Percentiles rank a stretch among this genome's conserved stretches.
phyloP scores from a whole-genome alignment of 2,329 filamentous ascomycete genomes.

The Diplodia scrobiculata region DNA sequence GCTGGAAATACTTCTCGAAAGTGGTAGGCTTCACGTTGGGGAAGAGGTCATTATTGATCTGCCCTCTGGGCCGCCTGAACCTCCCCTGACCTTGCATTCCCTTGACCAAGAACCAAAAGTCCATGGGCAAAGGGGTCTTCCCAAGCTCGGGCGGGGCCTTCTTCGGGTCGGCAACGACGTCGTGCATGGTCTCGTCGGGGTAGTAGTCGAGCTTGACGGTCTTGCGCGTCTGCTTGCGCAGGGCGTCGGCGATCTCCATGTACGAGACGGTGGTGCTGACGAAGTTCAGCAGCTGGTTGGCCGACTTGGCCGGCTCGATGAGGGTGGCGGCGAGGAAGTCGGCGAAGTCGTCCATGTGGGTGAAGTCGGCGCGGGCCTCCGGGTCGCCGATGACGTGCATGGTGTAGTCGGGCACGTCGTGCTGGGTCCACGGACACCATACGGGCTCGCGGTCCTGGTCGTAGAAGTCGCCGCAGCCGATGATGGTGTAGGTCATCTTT shows the following conservation, averaged over 20 bases:
- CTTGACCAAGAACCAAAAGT: constrained; percentile 37
- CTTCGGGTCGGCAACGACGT: constrained; percentile 15
- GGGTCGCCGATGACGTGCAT: constrained; percentile 36
- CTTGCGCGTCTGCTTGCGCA: constrained; percentile 34
- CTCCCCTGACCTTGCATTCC: constrained; percentile 34
- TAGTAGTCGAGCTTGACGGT: constrained; percentile 30
- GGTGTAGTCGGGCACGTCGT: constrained; percentile 32
- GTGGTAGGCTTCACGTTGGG: constrained; percentile 22
- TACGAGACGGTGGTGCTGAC: constrained; percentile 36
- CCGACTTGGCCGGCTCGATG: constrained; percentile 33
- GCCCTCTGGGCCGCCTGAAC: constrained; percentile 33
- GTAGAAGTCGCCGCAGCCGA: constrained; percentile 41
- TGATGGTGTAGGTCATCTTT: constrained; percentile 39
- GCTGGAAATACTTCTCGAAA: constrained; percentile 22
- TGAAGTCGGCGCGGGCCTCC: constrained; percentile 35
- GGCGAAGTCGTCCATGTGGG: constrained; percentile 36
- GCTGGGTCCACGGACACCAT: constrained; percentile 38
- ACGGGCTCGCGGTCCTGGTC: constrained; percentile 37
- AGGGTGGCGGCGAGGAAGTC: constrained; percentile 36
- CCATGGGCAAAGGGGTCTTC: constrained; percentile 33
- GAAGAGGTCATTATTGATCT: constrained; percentile 34
- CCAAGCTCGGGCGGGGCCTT: constrained; percentile 32
- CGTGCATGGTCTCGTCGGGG: constrained; percentile 33
- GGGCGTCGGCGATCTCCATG: constrained; percentile 32
- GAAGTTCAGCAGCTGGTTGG: constrained; percentile 36